phyloP scores from a whole-genome alignment of 192 early-diverging fungal species.

The Funneliformis mosseae region DNA sequence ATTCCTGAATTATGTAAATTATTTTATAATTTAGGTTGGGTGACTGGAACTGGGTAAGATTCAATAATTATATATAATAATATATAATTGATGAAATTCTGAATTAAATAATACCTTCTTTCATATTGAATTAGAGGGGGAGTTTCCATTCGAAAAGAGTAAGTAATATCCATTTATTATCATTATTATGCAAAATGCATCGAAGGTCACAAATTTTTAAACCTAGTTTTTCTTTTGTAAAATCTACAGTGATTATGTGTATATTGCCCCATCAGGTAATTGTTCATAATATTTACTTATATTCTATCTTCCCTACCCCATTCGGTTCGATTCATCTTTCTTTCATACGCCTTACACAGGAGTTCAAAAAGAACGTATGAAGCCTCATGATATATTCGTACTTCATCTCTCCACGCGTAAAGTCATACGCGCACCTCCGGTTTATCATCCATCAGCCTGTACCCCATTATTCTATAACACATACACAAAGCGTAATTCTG shows the following conservation, averaged over 20 bases:
- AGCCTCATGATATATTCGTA: conserved; percentile 84
- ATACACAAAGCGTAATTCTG: conserved; percentile 80
- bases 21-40: conserved; percentile 93
- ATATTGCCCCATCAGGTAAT: conserved; percentile 80
- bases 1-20: conserved; percentile 90
- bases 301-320: neutral
- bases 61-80: neutral
- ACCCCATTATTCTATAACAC: conserved; percentile 95
- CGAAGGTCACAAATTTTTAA: neutral
- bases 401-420: conserved; percentile 59
- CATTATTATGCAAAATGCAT: no score
- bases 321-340: neutral
- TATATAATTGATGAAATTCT: neutral
- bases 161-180: conserved; percentile 33
- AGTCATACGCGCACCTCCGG: conserved; percentile 70
- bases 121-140: conserved; percentile 57
- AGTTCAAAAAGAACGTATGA: conserved; percentile 95
- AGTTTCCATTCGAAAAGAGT: conserved; percentile 78
- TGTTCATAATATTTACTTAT: neutral
- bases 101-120: neutral
- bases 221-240: neutral
- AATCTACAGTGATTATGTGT: conserved; percentile 63
- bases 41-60: conserved; percentile 89
- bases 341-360: conserved; percentile 50
- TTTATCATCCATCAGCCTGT: conserved; percentile 86